phyloP scores from a whole-genome alignment of 495 filamentous ascomycete species.

The Xylaria sp. region DNA sequence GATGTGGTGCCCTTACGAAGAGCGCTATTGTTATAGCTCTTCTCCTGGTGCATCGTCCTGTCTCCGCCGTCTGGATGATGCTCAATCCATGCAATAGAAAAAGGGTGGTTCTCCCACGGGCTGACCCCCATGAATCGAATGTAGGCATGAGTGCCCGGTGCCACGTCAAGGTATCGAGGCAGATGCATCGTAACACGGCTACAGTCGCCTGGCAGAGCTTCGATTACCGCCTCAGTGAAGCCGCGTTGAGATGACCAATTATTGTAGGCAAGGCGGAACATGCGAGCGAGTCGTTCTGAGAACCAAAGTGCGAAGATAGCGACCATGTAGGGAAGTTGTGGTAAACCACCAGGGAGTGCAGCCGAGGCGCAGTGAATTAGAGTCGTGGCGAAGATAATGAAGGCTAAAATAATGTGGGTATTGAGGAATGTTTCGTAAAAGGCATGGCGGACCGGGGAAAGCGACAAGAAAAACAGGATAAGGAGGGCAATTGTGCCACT shows the following conservation, averaged over 20 bases:
- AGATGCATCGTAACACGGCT: constrained; percentile 82
- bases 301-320: constrained; percentile 77
- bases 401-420: constrained; percentile 75
- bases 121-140: constrained; percentile 79
- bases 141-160: constrained; percentile 88
- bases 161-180: constrained; percentile 76
- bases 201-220: constrained; percentile 82
- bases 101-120: constrained; percentile 89
- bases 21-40: constrained; percentile 21
- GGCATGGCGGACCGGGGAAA: constrained; percentile 83
- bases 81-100: constrained; percentile 87
- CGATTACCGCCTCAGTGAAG: constrained; percentile 73
- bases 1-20: constrained; percentile 53
- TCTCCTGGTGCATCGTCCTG: constrained; percentile 32
- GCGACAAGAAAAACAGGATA: constrained; percentile 66
- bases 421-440: constrained; percentile 96
- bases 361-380: constrained; percentile 72
- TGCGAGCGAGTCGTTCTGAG: constrained; percentile 73
- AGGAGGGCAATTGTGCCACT: constrained; percentile 62
- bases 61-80: constrained; percentile 45
- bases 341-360: constrained; percentile 54
- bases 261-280: constrained; percentile 72
- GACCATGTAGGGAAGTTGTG: constrained; percentile 70
- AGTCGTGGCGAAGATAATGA: constrained; percentile 64
- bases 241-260: constrained; percentile 65